These are phyloP conservation scores for Cajanus cajan DNA, from an alignment of 306 rosid genomes.

Conservation along the genomic window DNA sequence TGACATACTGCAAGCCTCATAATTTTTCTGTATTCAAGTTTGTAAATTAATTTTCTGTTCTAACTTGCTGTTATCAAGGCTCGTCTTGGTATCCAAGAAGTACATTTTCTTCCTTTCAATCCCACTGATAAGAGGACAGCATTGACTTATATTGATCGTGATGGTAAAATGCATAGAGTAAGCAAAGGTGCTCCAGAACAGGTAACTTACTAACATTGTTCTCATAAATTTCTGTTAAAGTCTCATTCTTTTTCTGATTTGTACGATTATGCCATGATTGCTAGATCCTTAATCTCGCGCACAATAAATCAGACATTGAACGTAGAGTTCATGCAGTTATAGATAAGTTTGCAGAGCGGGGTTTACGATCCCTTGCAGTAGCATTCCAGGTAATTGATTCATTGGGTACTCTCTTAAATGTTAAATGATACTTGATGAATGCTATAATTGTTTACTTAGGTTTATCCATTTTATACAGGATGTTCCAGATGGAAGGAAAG, in stretches of 20 bases:
- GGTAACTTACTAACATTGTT: conserved; percentile 41
- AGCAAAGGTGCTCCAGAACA: conserved; percentile 97
- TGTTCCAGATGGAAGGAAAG: conserved; percentile 82
- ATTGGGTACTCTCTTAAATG: neutral
- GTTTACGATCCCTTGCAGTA: conserved; percentile 88
- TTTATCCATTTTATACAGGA: conserved; percentile 52
- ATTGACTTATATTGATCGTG: conserved; percentile 72
- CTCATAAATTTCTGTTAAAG: neutral
- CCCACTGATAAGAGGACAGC: conserved; percentile 95
- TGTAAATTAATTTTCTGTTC: neutral
- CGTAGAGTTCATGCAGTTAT: conserved; percentile 84
- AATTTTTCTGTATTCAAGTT: neutral
- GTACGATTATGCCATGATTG: conserved; percentile 6
- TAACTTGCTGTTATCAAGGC: conserved; percentile 52
- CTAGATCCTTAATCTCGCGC: conserved; percentile 81
- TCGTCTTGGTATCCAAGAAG: conserved; percentile 81
- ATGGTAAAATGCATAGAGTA: conserved; percentile 82
- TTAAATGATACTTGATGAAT: neutral
- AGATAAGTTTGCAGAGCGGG: conserved; percentile 87
- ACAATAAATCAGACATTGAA: conserved; percentile 79
- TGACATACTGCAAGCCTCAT: no score
- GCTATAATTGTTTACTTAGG: neutral
- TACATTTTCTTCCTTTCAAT: conserved; percentile 92
- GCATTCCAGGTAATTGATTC: conserved; percentile 72
- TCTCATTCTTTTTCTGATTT: conserved; percentile 19